These are phyloP conservation scores for Uronychia setigera DNA, from an alignment of 73 alveolate genomes.

Conservation along the genomic window DNA sequence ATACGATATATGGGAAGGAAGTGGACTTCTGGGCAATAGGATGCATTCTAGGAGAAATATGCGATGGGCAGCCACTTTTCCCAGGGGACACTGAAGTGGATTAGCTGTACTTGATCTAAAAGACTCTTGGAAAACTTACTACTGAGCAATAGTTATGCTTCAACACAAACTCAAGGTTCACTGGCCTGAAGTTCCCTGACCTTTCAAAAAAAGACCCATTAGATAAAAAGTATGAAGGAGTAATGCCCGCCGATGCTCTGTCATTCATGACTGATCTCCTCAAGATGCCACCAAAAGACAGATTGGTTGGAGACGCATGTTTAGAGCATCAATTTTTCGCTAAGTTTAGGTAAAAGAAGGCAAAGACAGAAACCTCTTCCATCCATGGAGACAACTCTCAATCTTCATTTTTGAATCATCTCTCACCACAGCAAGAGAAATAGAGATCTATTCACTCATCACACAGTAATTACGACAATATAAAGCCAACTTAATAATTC, in stretches of 20 bases:
- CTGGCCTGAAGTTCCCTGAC: conserved; percentile 87
- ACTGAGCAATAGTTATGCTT: conserved; percentile 84
- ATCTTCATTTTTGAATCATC: too few relatives aligned
- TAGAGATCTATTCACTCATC: too few relatives aligned
- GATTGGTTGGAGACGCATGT: conserved; percentile 79
- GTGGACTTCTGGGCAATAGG: conserved; percentile 97
- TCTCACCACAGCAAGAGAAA: too few relatives aligned
- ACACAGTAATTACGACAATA: too few relatives aligned
- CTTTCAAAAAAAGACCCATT: conserved; percentile 91
- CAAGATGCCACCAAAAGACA: conserved; percentile 84
- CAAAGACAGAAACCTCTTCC: too few relatives aligned
- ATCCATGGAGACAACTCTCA: too few relatives aligned
- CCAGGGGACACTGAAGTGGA: conserved; percentile 92
- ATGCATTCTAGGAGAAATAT: conserved; percentile 90
- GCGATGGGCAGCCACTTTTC: conserved; percentile 90
- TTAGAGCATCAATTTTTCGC: conserved; percentile 84
- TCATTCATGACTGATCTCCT: conserved; percentile 82
- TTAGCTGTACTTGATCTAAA: conserved; percentile 68
- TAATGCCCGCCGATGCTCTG: conserved; percentile 79
- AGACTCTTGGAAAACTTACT: conserved; percentile 88
- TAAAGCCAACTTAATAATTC: too few relatives aligned
- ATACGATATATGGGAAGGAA: conserved; percentile 81
- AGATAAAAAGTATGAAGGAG: conserved; percentile 91
- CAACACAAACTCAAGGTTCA: conserved; percentile 75
- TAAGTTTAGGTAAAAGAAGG: conserved; percentile 40